Base-by-base conservation (phyloP, 1,139 yeast genomes). In the Pichia sorboxylosa region DNA sequence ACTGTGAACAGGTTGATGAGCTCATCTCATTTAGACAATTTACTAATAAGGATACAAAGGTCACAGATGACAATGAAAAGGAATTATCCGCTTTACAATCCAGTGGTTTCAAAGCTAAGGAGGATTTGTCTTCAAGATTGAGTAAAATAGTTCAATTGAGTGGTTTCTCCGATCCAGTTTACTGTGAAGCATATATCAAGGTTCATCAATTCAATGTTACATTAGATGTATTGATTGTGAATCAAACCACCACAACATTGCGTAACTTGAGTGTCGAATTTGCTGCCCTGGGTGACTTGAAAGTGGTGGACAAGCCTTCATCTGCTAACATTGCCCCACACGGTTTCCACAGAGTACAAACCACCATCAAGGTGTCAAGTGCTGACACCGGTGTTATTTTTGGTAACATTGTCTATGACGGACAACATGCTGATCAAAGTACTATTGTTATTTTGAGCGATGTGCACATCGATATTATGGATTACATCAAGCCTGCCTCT, bases 341-440 rank as follows among this genome's bases (percentile, higher is more conserved):
- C 56, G 94, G 95, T 15, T 92, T 92, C 72, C 84, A 83, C 58
- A 81, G 82, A 45, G 69, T 83, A 15, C 90, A 83, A 48, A 75
- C 90, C 30, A 87, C 96, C 2, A 70, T 92, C 47, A 87, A 85
- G 58, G 99, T 92, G 30, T 81, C 95, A 3, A 82, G 95, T 30
- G 97, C 97, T 11, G 98, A 92, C 54, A 87, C 98, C 9, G 95
- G 94, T 44, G 94, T 90, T 34, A 84, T 92, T 35, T 92, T 92
- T 55, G 99, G 99, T 54, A 90, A 90, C 58, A 84, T 92, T 55
- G 82, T 87, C 13, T 92, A 90, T 53, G 97, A 87, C 57, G 98
- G 97, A 37, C 93, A 81, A 42, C 94, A 87, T 48, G 90, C 95
- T 22, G 81, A 79, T 46, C 95, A 87, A 47, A 76, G 78, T 34